Conservation (phyloP, 2,329 filamentous ascomycete species). For the Cytospora leucostoma region DNA sequence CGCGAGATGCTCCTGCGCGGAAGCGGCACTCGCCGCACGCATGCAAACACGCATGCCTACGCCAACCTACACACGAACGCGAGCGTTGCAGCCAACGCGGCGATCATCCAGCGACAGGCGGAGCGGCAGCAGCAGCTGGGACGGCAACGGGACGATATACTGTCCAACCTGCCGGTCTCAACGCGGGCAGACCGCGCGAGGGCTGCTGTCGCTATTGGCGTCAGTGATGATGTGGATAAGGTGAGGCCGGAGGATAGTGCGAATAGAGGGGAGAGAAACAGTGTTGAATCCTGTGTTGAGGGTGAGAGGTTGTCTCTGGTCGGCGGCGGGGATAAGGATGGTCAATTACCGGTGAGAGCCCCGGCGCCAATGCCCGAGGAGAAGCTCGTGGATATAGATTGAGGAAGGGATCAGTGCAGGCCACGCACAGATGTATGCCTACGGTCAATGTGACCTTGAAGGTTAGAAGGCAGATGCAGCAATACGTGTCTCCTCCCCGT, state of each 20-base stretch:
- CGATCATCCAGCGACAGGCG: constrained; percentile 7
- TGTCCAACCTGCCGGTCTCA: background rate
- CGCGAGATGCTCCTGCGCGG: constrained; percentile 10
- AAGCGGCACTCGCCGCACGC: constrained; percentile 1
- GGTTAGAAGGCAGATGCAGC: background rate
- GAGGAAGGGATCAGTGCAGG: background rate
- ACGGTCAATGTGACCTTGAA: background rate
- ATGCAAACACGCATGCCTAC: background rate
- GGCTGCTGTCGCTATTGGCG: background rate
- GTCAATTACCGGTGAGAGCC: background rate
- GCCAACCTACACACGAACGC: constrained; percentile 14
- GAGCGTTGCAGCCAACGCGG: constrained; percentile 18
- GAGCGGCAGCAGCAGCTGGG: constrained; percentile 8
- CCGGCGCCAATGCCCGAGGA: background rate
- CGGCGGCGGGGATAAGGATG: background rate
- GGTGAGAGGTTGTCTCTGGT: background rate
- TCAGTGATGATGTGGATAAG: background rate
- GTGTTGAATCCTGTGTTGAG: background rate
- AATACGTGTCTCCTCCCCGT: background rate
- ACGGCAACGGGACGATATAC: background rate
- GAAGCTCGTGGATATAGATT: constrained; percentile 17
- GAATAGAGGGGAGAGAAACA: background rate
- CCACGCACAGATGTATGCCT: background rate
- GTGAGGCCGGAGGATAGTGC: background rate
- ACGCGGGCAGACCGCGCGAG: background rate